Evolutionary conservation across 140 eudicot genomes (phyloP), one percentile per base, ranked within the genome.

Genomic region (Flaveria floridana): DNA sequence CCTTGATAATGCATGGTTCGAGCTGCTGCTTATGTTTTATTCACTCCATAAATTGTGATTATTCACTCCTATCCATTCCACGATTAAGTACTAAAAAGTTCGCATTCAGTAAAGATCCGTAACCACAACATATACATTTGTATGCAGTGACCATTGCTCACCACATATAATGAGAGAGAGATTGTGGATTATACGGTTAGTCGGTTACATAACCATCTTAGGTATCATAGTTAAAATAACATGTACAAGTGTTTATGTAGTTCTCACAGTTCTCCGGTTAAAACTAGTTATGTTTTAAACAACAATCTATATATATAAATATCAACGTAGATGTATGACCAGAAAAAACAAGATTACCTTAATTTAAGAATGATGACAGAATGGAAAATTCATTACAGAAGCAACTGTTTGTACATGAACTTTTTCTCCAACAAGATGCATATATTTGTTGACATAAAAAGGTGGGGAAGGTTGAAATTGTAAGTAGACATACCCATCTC

Each of bases 401-500:
- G 48, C 71, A 61, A 63, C 21, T 26, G 65, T 62, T 75, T 47
- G 72, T 75, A 75, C 72, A 64, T 63, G 21, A n/a, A 44, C 37
- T 9, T 48, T 74, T 74, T 44, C 41, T 46, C 50, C 64, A 62
- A 34, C 26, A 75, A 8, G 21, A 64, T 20, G 70, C 41, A 48
- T 30, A 46, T 46, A 7, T 14, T 46, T 8, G 51, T 47, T 44
- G 59, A 15, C 62, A 11, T 26, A 20, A 15, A 39, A 74, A 15
- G 26, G 44, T 3, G 16, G 18, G 7, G 11, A 73, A 61, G 44
- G 52, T 72, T 72, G 50, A 50, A 25, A 21, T 8, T 52, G 46
- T 44, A 59, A 73, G 77, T 42, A 41, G n/a, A 42, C 46, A 7
- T 73, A 73, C 59, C 51, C 61, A 73, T 73, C 59, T 44, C 78